Base-by-base conservation (phyloP, 2,329 filamentous ascomycete genomes). In the Calonectria leucothoes region DNA sequence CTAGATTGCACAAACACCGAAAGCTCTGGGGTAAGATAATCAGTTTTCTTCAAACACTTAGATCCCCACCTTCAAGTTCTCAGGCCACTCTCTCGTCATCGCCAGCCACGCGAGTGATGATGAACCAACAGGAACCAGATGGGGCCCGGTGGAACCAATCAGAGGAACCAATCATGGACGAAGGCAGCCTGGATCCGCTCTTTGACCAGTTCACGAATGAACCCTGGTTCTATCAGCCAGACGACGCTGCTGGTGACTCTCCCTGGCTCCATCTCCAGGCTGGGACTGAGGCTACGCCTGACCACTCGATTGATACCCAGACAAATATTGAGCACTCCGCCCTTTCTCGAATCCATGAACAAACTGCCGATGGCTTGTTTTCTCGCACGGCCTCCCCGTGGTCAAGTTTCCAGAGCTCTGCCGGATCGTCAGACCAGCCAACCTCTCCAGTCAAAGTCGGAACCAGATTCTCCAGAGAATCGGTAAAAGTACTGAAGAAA, bases 401-500 rank as follows among this genome's bases (percentile, higher is more conserved):
- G 35, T 61, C 55, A 20, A 35, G 33, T 23, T 25, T 39, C 20
- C 55, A 61, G 55, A 61, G 55, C 14, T 37, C 55, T 4, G 33
- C 33, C 25, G 23, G 23, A n/a, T 61, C 55, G 4, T 20, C 55
- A 39, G 55, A 61, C 10, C 35, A 61, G 10, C 55, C 55, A n/a
- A 15, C 11, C 14, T 39, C 35, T 7, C 23, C 55, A 10, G 15
- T 23, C 23, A 77, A 79, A 23, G 51, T 68, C 1, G 77, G 78
- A 1, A 76, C 57, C 6, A 55, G 78, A 3, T 74, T 79, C 4
- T 77, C 78, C 5, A 67, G 66, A 0, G 61, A 57, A 3, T 78
- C 78, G 2, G 63, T 79, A 1, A 73, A 69, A 0, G 57, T 77
- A 12, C 64, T 80, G 15, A 78, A 75, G 14, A 77, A 61, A 12